These are phyloP conservation scores for Vicia faba DNA, from an alignment of 306 rosid species.

Conservation along the genomic window DNA sequence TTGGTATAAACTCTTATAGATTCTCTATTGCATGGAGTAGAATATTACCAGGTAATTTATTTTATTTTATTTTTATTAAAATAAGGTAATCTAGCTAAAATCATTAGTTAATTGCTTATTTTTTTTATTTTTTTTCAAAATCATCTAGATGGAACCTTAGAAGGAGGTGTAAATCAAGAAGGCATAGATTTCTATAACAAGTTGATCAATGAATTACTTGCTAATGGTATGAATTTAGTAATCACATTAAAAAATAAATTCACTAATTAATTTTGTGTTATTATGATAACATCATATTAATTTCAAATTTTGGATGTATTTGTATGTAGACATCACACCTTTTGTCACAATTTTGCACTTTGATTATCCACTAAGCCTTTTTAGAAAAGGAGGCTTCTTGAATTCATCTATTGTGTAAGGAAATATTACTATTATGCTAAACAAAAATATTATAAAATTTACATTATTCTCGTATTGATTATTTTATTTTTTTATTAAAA, in stretches of 20 bases:
- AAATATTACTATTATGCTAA: background rate
- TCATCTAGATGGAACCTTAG: conserved; percentile 35
- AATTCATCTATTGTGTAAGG: conserved; percentile 38
- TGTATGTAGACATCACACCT: conserved; percentile 32
- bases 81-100: background rate
- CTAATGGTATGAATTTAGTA: conserved; percentile 21
- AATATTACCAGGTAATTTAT: conserved; percentile 34
- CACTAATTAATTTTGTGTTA: too few relatives aligned
- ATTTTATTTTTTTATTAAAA: background rate
- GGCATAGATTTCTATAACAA: conserved; percentile 42
- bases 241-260: too few relatives aligned
- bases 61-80: background rate
- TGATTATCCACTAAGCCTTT: conserved; percentile 8
- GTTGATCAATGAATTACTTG: conserved; percentile 37
- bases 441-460: background rate
- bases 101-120: background rate
- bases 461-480: background rate
- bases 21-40: conserved; percentile 48
- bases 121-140: background rate
- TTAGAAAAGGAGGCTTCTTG: background rate
- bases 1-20: conserved; percentile 39
- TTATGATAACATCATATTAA: too few relatives aligned
- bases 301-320: background rate
- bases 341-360: conserved; percentile 36
- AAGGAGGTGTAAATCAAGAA: conserved; percentile 6